Conservation (phyloP, 495 filamentous ascomycete species). For the Penicillium bialowiezense region DNA sequence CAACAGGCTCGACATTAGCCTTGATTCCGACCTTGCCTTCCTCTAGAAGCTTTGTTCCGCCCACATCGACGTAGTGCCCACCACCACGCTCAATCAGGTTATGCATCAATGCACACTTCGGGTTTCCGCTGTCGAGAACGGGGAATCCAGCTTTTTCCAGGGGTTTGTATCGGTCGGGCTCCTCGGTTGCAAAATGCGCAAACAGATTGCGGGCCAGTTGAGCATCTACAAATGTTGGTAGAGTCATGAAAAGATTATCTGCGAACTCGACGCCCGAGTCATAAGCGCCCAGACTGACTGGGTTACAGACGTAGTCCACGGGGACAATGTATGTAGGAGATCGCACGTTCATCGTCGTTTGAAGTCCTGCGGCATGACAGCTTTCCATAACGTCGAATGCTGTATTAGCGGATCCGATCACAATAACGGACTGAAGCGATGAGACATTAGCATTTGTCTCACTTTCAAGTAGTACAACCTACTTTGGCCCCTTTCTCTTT, state of each 20-base stretch:
- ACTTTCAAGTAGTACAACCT: too few species aligned
- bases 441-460: too few species aligned
- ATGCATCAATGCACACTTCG: slow-evolving; percentile 12
- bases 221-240: slow-evolving; percentile 14
- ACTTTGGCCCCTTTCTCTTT: too few species aligned
- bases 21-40: too few species aligned
- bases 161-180: slow-evolving; percentile 16
- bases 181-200: slow-evolving; percentile 10
- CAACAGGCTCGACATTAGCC: too few species aligned
- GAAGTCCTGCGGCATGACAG: slow-evolving; percentile 34
- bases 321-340: slow-evolving; percentile 34
- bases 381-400: slow-evolving; percentile 47
- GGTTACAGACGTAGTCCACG: slow-evolving; percentile 15
- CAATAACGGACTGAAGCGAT: slow-evolving; percentile 28
- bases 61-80: slow-evolving; percentile 42
- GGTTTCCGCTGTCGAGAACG: slow-evolving; percentile 20
- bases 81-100: slow-evolving; percentile 27
- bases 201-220: slow-evolving; percentile 14
- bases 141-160: slow-evolving; percentile 18
- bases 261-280: slow-evolving; percentile 17
- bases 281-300: slow-evolving; percentile 19
- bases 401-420: slow-evolving; percentile 47
- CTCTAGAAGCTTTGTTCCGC: slow-evolving; percentile 31
- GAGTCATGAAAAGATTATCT: slow-evolving; percentile 13
- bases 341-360: slow-evolving; percentile 40